Base-by-base conservation (phyloP, 139 green algal species). In the Micromonas commoda region DNA sequence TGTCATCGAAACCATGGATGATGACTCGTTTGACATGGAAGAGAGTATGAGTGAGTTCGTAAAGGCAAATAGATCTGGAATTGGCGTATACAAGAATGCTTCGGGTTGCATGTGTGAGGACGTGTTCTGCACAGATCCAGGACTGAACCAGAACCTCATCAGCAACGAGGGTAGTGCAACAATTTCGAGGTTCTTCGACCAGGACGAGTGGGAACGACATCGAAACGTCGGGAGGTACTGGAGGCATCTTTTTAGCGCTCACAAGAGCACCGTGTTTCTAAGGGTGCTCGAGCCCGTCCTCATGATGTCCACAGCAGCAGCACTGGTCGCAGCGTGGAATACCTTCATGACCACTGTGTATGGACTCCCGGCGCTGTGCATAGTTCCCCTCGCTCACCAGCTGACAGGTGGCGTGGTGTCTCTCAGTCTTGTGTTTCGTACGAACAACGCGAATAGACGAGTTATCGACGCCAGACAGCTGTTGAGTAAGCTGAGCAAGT, bases 371-470 rank as follows among this genome's bases (percentile, higher is more conserved):
- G 19, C n/a, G 24, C 24, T 35, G 13, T 16, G 19, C 13, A 68
- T 68, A 16, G 5, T 13, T 5, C 24, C 60, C 19, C 9, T 64
- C 9, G 35, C 57, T 6, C 64, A 79, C 39, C 34, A 28, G 21
- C 33, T 83, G 57, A 45, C 68, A 4, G 52, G 54, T 3, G 61
- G 39, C 1, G 63, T 76, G 35, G 16, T 80, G 24, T 34, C 53
- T 34, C 38, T 80, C 23, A 23, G 91, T 73, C 83, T 93, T 33
- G 89, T 91, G 39, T 92, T 91, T 70, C 81, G 89, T 20, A 91
- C 85, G 66, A 92, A 92, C 71, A 78, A 82, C 52, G 82, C 71
- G 64, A 91, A 91, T 73, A 73, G 34, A 3, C 86, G 87, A 20
- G 86, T 86, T 51, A 60, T 84, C 32, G 85, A 88, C 60, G 86